A percentile compares a stretch with the other conserved stretches of the same genome.
These are phyloP conservation scores for Phialophora verrucosa DNA, from an alignment of 2,329 filamentous ascomycete species.

Conservation along the genomic window DNA sequence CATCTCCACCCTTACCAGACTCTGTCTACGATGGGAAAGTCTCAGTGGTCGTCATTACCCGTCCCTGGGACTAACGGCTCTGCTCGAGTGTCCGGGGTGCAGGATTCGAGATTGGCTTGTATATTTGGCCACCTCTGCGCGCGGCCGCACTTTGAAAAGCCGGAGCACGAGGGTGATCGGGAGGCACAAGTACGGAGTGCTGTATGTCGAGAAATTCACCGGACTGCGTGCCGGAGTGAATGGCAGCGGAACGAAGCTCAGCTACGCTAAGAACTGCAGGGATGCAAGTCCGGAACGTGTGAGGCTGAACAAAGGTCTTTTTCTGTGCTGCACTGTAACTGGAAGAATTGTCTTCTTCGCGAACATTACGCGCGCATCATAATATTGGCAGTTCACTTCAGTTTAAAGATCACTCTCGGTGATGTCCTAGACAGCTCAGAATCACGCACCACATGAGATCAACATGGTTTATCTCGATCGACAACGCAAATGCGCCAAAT, in stretches of 20 bases:
- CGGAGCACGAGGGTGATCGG: neutral
- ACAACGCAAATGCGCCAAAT: neutral
- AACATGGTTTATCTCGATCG: no score
- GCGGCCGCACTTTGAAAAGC: neutral
- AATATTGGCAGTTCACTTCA: neutral
- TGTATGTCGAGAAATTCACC: neutral
- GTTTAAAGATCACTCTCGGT: neutral
- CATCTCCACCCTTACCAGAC: neutral
- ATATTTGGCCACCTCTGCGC: neutral
- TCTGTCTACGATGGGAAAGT: no score
- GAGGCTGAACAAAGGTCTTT: neutral
- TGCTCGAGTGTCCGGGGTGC: no score
- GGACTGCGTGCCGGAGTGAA: neutral
- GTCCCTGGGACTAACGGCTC: neutral
- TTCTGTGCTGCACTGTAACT: neutral
- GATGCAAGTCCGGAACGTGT: neutral
- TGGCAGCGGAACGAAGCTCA: neutral
- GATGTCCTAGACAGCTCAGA: no score
- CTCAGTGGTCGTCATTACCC: neutral
- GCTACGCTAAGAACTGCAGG: neutral
- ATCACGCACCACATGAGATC: no score
- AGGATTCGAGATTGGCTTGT: neutral
- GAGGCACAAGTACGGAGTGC: neutral
- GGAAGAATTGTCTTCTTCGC: neutral
- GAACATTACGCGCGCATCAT: neutral